Base-by-base conservation (phyloP, 257 asterid genomes). In the Lantana camara region DNA sequence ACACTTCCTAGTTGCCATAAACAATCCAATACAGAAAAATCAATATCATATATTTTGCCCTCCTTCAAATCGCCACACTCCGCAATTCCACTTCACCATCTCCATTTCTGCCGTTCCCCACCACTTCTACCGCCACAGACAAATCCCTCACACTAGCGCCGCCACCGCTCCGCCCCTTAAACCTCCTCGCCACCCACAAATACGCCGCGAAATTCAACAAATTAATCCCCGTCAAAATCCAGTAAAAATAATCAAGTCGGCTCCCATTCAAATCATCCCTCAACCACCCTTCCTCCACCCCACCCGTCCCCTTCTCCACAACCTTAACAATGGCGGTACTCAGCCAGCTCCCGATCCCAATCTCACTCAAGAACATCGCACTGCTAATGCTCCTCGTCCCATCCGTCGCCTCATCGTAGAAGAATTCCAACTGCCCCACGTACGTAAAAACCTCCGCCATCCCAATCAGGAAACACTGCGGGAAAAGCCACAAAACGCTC, bases 271-370 rank as follows among this genome's bases (percentile, higher is more conserved):
- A 76, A 78, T 70, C 79, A 77, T 86, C 71, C 61, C 76, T 82
- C 50, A 89, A 56, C 96, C 96, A 89, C 17, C 90, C 92, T 0
- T 71, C 24, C 21, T 60, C 53, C 13, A 30, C 84, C 1, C 85
- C 94, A 1, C 90, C 95, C 0, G 70, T 80, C 0, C 77, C 52
- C 22, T 58, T 75, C 64, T 77, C 79, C 4, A 89, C 64, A 0
- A 71, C 38, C 80, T 79, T 82, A 29, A 89, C 96, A 58, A 89
- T 41, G 19, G 80, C 92, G 0, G 90, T 86, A 48, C 95, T 89
- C 29, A 89, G 68, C 96, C 96, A 89, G 23, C 92, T 86, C 54
- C 96, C 95, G 2, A 88, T 82, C 70, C 96, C 96, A 14, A 89
- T 83, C 75, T 86, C 92, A 50, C 96, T 82, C 75, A 89, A 68